A percentile compares a stretch with the other conserved stretches of the same genome.
Evolutionary conservation across 495 filamentous ascomycete genomes (phyloP).

Genomic region (Daldinia caldariorum): DNA sequence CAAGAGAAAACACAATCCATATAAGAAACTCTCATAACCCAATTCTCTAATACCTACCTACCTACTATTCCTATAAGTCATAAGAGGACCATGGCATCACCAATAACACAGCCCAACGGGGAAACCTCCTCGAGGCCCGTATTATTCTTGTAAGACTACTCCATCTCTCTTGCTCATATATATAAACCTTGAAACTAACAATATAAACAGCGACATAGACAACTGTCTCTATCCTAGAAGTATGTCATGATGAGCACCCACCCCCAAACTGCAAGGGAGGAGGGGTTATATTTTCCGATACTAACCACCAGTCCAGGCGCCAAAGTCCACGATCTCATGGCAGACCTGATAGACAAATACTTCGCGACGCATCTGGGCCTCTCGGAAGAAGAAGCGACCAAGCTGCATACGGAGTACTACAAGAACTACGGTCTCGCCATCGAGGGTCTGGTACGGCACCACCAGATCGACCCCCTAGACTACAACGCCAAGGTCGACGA

Average conservation of each 20-base stretch:
- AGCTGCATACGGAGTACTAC: conserved; percentile 91
- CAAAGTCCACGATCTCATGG: conserved; percentile 80
- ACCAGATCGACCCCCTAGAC: conserved; percentile 93
- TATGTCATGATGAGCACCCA: conserved; percentile 45
- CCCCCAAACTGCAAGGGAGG: not conserved
- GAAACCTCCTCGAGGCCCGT: conserved; percentile 46
- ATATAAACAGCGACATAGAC: conserved; percentile 79
- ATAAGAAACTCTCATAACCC: no score
- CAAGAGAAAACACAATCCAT: no score
- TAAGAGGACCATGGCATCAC: conserved; percentile 35
- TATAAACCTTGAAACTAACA: conserved; percentile 9
- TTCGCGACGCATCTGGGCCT: conserved; percentile 83
- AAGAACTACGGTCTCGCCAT: conserved; percentile 96
- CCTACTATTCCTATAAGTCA: no score
- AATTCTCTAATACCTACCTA: no score
- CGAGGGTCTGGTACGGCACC: conserved; percentile 89
- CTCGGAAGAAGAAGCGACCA: conserved; percentile 73
- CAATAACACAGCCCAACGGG: conserved; percentile 33
- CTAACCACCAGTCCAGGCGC: conserved; percentile 57
- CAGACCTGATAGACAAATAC: conserved; percentile 79
- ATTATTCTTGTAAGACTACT: conserved; percentile 58
- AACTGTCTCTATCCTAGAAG: conserved; percentile 85
- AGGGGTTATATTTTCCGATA: not conserved
- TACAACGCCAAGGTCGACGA: conserved; percentile 97
- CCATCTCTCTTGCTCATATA: not conserved